These are phyloP conservation scores for Pseudogymnoascus verrucosus DNA, from an alignment of 2,329 filamentous ascomycete genomes.

Conservation along the genomic window DNA sequence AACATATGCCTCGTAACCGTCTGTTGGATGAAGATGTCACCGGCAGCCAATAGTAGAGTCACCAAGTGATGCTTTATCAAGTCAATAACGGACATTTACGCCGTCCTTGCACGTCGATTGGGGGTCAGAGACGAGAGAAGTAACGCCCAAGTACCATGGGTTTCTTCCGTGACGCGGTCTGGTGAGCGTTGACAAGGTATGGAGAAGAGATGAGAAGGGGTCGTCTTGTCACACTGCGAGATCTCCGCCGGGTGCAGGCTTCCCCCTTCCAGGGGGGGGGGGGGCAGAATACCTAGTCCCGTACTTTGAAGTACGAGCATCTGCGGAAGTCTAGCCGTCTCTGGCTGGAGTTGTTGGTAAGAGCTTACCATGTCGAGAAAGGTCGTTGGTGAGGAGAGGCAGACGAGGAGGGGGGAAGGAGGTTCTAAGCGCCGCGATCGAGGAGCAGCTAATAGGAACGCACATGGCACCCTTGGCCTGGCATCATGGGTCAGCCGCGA, in stretches of 20 bases:
- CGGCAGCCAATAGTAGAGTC: not conserved
- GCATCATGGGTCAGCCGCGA: conserved; percentile 4
- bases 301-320: not conserved
- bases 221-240: not conserved
- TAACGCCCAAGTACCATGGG: not conserved
- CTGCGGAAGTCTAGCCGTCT: not conserved
- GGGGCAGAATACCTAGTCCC: not conserved
- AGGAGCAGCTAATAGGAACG: not conserved
- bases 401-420: not conserved
- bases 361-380: not conserved
- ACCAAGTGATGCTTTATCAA: not conserved
- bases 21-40: conserved; percentile 1
- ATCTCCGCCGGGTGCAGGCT: conserved; percentile 4
- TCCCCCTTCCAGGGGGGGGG: not conserved
- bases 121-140: not conserved
- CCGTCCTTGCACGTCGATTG: not conserved
- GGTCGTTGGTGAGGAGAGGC: conserved; percentile 1
- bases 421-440: conserved; percentile 1
- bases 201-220: not conserved
- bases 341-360: not conserved
- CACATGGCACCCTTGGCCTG: conserved; percentile 5
- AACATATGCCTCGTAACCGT: not conserved
- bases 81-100: not conserved
- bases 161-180: conserved; percentile 2
- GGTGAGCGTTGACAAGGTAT: not conserved